Base-by-base conservation (phyloP, 1,284 basidiomycete genomes). In the Apiotrichum veenhuisii region DNA sequence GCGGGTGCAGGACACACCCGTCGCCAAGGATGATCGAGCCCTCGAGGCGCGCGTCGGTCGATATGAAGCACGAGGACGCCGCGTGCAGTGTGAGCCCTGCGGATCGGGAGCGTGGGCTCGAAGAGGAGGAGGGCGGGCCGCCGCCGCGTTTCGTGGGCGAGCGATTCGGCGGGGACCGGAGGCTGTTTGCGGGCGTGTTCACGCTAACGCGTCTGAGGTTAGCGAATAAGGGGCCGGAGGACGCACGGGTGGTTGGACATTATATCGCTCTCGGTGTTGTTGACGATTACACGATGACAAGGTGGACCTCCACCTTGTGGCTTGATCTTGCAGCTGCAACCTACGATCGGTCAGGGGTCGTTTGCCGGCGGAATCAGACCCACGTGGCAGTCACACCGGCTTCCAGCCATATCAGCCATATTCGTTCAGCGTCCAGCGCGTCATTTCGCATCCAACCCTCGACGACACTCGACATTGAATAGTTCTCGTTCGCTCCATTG, bases 1-100 rank as follows among this genome's bases (percentile, higher is more conserved):
- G 90, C 0, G 95, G 94, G 66, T 98, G 94, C n/a, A 98, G 84
- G 49, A 97, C 86, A 1, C 87, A 88, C 2, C 88, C 88, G 70
- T 57, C 87, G 22, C 89, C 90, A 59, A 96, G 86, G n/a, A 88
- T 91, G 54, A 95, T 88, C 65, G 90, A 87, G 46, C 92, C 92
- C 70, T 89, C 89, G 59, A 95, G 81, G 60, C 94, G 89, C 43
- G 88, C 87, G 78, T 93, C 91, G 68, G 88, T 86, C 73, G 88
- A 90, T 22, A 93, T 86, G 45, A 93, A 58, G 47, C 50, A 53
- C 5, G 34, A 36, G 26, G 45, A 37, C 44, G 20, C 47, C 4
- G 51, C 41, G 43, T 20, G 34, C 8, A 51, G 49, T 18, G 41
- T 20, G 11, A 36, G 12, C 20, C 26, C 41, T 15, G 51, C 51